These are phyloP conservation scores for Musa beccarii DNA, from an alignment of 176 grass and related monocot species.

Conservation along the genomic window DNA sequence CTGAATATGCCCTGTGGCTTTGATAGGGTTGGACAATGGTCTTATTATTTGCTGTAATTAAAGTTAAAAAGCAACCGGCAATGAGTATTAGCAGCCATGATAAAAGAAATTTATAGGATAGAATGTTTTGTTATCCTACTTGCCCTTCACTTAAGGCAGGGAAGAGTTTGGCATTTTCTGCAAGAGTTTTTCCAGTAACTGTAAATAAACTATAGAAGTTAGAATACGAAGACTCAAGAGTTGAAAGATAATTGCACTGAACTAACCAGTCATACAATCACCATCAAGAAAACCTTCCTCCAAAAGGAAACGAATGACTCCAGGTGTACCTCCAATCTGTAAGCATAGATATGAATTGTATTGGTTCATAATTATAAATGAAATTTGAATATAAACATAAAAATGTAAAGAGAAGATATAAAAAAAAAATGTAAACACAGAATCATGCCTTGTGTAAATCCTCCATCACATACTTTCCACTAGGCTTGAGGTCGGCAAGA, in stretches of 20 bases:
- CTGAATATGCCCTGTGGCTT: constrained; percentile 95
- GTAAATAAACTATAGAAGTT: not conserved
- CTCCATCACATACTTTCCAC: constrained; percentile 99
- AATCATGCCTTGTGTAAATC: constrained; percentile 76
- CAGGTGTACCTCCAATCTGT: constrained; percentile 94
- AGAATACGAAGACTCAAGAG: not conserved
- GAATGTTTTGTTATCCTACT: constrained; percentile 31
- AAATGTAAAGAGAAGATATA: not conserved
- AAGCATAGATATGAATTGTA: constrained; percentile 7
- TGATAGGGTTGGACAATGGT: constrained; percentile 82
- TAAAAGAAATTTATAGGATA: not conserved
- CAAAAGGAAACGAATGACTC: constrained; percentile 84
- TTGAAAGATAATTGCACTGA: not conserved
- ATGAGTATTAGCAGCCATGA: not conserved
- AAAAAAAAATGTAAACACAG: not conserved
- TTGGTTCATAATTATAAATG: not conserved
- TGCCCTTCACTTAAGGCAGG: constrained; percentile 74
- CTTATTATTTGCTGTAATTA: constrained; percentile 73
- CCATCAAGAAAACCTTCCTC: constrained; percentile 86
- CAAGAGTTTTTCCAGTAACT: constrained; percentile 97
- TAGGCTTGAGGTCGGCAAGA: constrained; percentile 95
- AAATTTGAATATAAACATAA: not conserved
- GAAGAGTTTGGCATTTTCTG: constrained; percentile 83
- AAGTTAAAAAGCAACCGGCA: not conserved
- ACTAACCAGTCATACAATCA: constrained; percentile 80